These are phyloP conservation scores for Azolla pinnata DNA, from an alignment of 75 land plant species.

Conservation along the genomic window DNA sequence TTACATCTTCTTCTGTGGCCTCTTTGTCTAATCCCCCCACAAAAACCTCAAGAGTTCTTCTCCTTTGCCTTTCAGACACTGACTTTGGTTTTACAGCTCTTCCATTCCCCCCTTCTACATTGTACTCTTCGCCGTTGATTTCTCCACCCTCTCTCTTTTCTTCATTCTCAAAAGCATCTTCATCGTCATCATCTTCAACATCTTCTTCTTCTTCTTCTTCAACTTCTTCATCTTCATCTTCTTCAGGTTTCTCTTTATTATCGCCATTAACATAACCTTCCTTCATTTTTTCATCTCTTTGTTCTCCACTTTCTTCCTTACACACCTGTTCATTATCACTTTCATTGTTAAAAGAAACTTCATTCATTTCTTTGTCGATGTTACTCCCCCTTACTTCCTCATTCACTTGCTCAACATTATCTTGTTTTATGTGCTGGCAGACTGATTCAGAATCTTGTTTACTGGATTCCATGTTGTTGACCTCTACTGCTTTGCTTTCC, in stretches of 20 bases:
- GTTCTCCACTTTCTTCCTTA: background rate
- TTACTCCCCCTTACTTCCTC: no score
- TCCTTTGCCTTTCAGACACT: slow-evolving; percentile 31
- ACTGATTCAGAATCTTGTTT: no score
- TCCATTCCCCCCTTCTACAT: slow-evolving; percentile 12
- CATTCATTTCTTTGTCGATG: no score
- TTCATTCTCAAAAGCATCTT: background rate
- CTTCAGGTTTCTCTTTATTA: background rate
- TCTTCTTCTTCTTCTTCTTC: slow-evolving; percentile 2
- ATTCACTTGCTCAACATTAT: no score
- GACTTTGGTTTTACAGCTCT: slow-evolving; percentile 15
- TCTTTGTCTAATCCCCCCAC: slow-evolving; percentile 60
- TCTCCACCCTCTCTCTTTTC: slow-evolving; percentile 7
- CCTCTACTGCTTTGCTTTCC: no score
- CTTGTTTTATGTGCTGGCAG: no score
- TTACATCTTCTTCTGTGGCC: slow-evolving; percentile 52
- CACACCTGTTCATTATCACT: no score
- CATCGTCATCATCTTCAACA: slow-evolving; percentile 1
- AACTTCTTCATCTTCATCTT: background rate
- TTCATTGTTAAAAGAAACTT: no score
- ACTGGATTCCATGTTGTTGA: no score
- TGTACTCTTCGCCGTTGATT: no score
- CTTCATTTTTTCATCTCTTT: background rate
- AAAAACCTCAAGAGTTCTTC: slow-evolving; percentile 47
- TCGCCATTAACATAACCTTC: background rate